A percentile compares a stretch with the other conserved stretches of the same genome.
These are phyloP conservation scores for Blastocystis sp. DNA, from an alignment of 352 stramenopile species.

Conservation along the genomic window DNA sequence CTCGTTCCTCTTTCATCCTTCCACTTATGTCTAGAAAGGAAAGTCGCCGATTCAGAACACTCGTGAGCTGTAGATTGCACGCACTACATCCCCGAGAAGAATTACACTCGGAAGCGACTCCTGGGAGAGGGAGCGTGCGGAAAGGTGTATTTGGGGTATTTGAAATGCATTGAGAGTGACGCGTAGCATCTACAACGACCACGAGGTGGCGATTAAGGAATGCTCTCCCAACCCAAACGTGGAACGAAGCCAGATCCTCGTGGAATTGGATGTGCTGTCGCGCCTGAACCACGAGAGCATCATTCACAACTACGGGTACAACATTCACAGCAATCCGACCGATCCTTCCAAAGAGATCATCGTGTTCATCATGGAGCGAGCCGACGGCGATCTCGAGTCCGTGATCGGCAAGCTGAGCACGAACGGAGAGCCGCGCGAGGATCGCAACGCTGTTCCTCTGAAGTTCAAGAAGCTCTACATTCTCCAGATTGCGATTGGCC, in stretches of 20 bases:
- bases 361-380: conserved; percentile 4
- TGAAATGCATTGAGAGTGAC: not conserved
- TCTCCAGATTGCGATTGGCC: conserved; percentile 16
- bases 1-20: not conserved
- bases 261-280: conserved; percentile 10
- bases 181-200: conserved; percentile 5
- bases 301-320: conserved; percentile 20
- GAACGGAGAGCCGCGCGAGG: not conserved
- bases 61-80: not conserved
- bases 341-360: not conserved
- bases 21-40: conserved; percentile 11
- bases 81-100: not conserved
- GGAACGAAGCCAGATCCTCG: not conserved
- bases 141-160: conserved; percentile 10
- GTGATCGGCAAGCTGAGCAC: not conserved
- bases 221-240: not conserved
- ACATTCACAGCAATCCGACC: not conserved
- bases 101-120: not conserved
- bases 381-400: not conserved
- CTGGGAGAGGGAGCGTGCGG: conserved; percentile 1
- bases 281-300: not conserved
- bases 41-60: not conserved
- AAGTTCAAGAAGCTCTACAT: conserved; percentile 32
- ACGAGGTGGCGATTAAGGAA: conserved; percentile 30
- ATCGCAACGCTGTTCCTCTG: not conserved